Conservation (phyloP, 192 early-diverging fungal species). For the Phlyctochytrium arcticum region DNA sequence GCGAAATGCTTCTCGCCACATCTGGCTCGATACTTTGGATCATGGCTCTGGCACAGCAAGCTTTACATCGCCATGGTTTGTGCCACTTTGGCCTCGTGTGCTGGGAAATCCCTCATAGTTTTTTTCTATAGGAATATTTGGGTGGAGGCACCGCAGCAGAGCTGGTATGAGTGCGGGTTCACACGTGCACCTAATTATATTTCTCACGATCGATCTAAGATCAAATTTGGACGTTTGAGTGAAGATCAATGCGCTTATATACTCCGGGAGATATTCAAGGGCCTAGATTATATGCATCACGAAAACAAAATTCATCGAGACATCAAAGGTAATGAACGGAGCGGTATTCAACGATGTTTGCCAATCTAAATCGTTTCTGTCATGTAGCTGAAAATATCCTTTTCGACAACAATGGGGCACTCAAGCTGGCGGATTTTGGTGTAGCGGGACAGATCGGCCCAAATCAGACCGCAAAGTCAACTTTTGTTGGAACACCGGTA, state of each 20-base stretch:
- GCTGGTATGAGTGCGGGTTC: slow-evolving; percentile 14
- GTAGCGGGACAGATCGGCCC: slow-evolving; percentile 74
- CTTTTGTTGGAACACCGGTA: slow-evolving; percentile 53
- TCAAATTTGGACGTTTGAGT: slow-evolving; percentile 19
- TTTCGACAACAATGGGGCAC: slow-evolving; percentile 26
- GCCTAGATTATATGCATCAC: slow-evolving; percentile 26
- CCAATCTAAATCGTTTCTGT: background rate
- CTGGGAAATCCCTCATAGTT: background rate
- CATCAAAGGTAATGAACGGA: slow-evolving; percentile 16
- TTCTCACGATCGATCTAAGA: too few relatives aligned
- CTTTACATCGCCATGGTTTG: slow-evolving; percentile 29
- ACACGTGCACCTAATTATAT: background rate
- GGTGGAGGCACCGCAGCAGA: slow-evolving; percentile 30
- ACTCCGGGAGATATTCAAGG: slow-evolving; percentile 14
- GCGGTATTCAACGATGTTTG: slow-evolving; percentile 7
- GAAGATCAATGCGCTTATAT: slow-evolving; percentile 31
- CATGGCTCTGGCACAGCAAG: slow-evolving; percentile 33
- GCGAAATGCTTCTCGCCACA: slow-evolving; percentile 32
- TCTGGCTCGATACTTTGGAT: slow-evolving; percentile 31
- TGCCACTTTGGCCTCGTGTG: background rate
- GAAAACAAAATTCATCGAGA: slow-evolving; percentile 28
- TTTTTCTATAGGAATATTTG: slow-evolving; percentile 19
- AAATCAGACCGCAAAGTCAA: slow-evolving; percentile 57
- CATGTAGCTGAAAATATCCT: slow-evolving; percentile 28
- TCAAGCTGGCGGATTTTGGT: slow-evolving; percentile 71